These are phyloP conservation scores for Pyrenula massariospora DNA, from an alignment of 495 filamentous ascomycete species.

Conservation along the genomic window DNA sequence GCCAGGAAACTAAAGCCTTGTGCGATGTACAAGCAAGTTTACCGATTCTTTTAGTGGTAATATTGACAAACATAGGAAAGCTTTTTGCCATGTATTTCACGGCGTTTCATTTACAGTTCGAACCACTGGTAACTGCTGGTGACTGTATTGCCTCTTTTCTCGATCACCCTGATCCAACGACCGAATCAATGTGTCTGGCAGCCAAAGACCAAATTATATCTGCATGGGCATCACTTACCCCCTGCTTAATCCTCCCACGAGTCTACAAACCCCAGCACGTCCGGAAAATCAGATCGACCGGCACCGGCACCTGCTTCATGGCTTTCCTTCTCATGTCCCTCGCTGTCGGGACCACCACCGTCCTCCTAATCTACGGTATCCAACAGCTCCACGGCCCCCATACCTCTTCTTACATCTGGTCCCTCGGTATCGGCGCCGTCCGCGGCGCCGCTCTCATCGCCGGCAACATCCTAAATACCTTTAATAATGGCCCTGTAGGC, in stretches of 20 bases:
- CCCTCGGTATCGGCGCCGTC: conserved; percentile 18
- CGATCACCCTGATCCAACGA: conserved; percentile 22
- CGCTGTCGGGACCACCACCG: neutral
- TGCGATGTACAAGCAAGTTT: conserved; percentile 33
- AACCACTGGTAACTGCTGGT: conserved; percentile 35
- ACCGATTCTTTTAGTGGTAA: conserved; percentile 25
- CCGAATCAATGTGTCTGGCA: conserved; percentile 17
- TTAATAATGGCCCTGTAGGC: conserved; percentile 1
- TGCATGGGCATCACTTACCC: neutral
- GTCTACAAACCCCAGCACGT: neutral
- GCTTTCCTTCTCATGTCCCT: neutral
- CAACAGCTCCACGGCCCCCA: neutral
- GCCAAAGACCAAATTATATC: conserved; percentile 9
- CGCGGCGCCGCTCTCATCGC: conserved; percentile 11
- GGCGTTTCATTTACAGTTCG: conserved; percentile 10
- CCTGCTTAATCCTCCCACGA: neutral
- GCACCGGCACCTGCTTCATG: neutral
- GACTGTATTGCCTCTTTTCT: conserved; percentile 41
- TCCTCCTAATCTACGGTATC: neutral
- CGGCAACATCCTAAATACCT: neutral
- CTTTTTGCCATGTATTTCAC: conserved; percentile 17
- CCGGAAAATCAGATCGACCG: neutral
- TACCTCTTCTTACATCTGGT: neutral
- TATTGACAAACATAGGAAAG: conserved; percentile 27
- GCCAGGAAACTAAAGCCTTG: conserved; percentile 11